A percentile compares a stretch with the other conserved stretches of the same genome.
Evolutionary conservation across 2,329 filamentous ascomycete species (phyloP).

Genomic region (Botryotinia narcissicola): DNA sequence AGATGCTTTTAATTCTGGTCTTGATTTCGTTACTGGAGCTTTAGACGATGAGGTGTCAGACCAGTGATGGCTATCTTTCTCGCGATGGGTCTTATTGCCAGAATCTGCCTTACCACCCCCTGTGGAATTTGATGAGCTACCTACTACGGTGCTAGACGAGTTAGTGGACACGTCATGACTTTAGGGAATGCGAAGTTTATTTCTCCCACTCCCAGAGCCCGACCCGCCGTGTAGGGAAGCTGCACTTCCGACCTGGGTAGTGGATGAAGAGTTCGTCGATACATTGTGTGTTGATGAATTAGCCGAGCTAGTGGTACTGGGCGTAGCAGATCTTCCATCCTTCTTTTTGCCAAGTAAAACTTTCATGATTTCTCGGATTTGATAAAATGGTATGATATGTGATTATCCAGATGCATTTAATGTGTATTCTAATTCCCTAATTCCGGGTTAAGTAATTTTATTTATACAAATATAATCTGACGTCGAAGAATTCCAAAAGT

Average conservation of each 20-base stretch:
- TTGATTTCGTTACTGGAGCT: no score
- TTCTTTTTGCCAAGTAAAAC: background rate
- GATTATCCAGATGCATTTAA: background rate
- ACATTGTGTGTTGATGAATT: background rate
- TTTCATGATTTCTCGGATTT: background rate
- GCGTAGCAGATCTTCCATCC: background rate
- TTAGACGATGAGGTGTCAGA: background rate
- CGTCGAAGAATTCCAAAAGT: background rate
- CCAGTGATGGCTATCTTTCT: background rate
- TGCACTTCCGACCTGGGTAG: background rate
- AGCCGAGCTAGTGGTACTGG: background rate
- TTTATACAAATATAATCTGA: background rate
- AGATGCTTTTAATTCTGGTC: background rate
- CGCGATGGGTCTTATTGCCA: background rate
- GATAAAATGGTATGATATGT: background rate
- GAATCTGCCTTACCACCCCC: background rate
- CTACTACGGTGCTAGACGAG: no score
- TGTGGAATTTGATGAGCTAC: background rate
- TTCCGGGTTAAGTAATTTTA: background rate
- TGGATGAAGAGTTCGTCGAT: background rate
- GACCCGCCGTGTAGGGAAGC: no score
- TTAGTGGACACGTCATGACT: background rate
- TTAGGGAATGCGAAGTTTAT: background rate
- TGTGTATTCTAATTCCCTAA: background rate
- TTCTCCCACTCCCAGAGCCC: background rate